Evolutionary conservation across 805 yeast genomes (phyloP), one percentile per base, ranked within the genome.

Genomic region (Metschnikowia kunwiensis): DNA sequence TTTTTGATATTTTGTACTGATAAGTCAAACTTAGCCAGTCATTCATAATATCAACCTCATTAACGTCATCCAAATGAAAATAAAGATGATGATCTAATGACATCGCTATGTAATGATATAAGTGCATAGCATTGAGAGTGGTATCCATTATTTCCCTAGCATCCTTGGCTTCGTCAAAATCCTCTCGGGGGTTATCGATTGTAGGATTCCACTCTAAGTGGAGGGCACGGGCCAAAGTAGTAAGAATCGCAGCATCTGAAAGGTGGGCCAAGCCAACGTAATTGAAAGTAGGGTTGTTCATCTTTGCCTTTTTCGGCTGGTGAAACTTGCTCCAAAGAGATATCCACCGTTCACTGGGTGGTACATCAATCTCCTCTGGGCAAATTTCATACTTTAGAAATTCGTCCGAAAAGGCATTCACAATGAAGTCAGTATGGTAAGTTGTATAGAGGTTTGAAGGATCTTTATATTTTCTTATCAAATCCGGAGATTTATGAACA

Each of bases 61-160:
- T 32, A 18, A 26, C 48, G 22, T 60, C 56, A 27, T 51, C 56
- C 23, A 49, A 45, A 33, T 68, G 73, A 44, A 68, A 68, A 41
- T 67, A 67, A 12, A 68, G 53, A 44, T 67, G 72, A 49, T 68
- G 73, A 46, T 67, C 72, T 19, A 68, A 47, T 5, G 70, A 63
- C 72, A 68, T 67, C 17, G 72, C 73, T 36, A 60, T 62, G 50
- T 68, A 68, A 43, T 68, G 73, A 45, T 57, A 64, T 9, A 67
- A 31, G 25, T 47, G 51, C 30, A 47, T 25, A 3, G 40, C 47
- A 27, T 47, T 47, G 20, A 47, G 35, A 7, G 51, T 31, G 13
- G 38, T 19, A 14, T 30, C 15, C 43, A 47, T 34, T 18, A 61
- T 38, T 14, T 39, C 18, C n/a, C 55, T 41, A 1, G 71, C 70